A percentile compares a stretch with the other conserved stretches of the same genome.
Evolutionary conservation across 1,284 basidiomycete species (phyloP).

Genomic region (Sanghuangporus baumii): DNA sequence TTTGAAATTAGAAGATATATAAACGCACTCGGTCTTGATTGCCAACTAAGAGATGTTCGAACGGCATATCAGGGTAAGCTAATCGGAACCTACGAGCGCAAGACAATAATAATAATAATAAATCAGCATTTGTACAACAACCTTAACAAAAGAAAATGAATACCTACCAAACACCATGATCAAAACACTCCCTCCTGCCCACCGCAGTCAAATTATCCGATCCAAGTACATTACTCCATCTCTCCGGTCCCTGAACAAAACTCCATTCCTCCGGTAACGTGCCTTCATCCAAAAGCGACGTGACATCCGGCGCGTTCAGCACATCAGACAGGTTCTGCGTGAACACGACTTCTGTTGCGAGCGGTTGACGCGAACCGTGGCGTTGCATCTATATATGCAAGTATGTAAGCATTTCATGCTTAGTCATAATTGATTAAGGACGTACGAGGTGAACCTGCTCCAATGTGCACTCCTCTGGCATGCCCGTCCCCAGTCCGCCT

Average conservation of each 20-base stretch:
- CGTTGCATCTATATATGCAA: conserved; percentile 30
- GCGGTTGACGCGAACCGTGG: conserved; percentile 37
- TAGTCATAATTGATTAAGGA: not conserved
- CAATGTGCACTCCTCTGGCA: conserved; percentile 39
- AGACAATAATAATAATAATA: not conserved
- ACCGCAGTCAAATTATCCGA: conserved; percentile 37
- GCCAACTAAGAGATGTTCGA: conserved; percentile 35
- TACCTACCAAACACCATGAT: conserved; percentile 37
- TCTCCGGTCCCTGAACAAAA: conserved; percentile 33
- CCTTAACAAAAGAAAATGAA: not conserved
- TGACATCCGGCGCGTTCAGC: conserved; percentile 27
- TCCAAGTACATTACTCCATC: conserved; percentile 34
- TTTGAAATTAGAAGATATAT: not conserved
- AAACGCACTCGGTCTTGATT: conserved; percentile 34
- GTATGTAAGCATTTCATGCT: not conserved
- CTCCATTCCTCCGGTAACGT: conserved; percentile 30
- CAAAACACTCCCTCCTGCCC: conserved; percentile 37
- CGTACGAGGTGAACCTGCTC: conserved; percentile 38
- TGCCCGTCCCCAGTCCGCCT: conserved; percentile 27
- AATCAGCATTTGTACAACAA: not conserved
- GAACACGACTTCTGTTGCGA: conserved; percentile 29
- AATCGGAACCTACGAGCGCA: conserved; percentile 28
- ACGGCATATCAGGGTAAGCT: conserved; percentile 33
- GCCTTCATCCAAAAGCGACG: conserved; percentile 24
- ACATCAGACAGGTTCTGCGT: conserved; percentile 32